phyloP scores from a whole-genome alignment of 139 green algal species.

The Trebouxia sp. region DNA sequence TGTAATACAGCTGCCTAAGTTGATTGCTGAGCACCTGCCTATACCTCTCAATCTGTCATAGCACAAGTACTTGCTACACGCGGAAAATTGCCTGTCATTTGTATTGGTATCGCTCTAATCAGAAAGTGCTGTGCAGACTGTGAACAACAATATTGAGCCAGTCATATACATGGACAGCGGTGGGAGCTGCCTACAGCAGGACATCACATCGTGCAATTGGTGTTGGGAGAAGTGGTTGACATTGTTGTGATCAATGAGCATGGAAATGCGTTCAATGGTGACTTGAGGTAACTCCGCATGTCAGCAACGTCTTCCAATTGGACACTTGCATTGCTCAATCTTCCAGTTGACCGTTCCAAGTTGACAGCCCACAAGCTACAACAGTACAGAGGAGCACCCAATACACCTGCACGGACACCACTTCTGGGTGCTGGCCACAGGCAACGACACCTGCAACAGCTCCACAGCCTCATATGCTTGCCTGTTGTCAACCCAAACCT shows the following conservation, averaged over 20 bases:
- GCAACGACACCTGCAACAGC: conserved; percentile 41
- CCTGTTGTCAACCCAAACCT: too few relatives aligned
- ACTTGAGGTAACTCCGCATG: conserved; percentile 31
- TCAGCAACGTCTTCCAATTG: neutral
- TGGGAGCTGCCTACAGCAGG: conserved; percentile 8
- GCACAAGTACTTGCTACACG: too few relatives aligned
- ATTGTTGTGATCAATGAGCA: conserved; percentile 54
- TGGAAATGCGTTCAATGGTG: conserved; percentile 45
- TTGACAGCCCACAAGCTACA: too few relatives aligned
- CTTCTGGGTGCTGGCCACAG: conserved; percentile 61
- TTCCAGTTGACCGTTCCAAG: too few relatives aligned
- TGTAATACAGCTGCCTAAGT: too few relatives aligned
- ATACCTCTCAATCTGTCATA: too few relatives aligned
- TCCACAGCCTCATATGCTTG: neutral
- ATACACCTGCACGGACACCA: conserved; percentile 77
- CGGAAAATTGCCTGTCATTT: too few relatives aligned
- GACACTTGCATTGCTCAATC: too few relatives aligned
- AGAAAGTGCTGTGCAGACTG: too few relatives aligned
- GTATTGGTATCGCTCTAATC: too few relatives aligned
- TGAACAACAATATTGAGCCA: neutral
- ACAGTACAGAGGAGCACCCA: conserved; percentile 60
- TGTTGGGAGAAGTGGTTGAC: conserved; percentile 41
- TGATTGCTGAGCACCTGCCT: too few relatives aligned
- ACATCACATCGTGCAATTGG: conserved; percentile 39
- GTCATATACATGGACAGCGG: neutral